A percentile compares a stretch with the other conserved stretches of the same genome.
Evolutionary conservation across 768 basidiomycete genomes (phyloP).

Genomic region (Candolleomyces aberdarensis): DNA sequence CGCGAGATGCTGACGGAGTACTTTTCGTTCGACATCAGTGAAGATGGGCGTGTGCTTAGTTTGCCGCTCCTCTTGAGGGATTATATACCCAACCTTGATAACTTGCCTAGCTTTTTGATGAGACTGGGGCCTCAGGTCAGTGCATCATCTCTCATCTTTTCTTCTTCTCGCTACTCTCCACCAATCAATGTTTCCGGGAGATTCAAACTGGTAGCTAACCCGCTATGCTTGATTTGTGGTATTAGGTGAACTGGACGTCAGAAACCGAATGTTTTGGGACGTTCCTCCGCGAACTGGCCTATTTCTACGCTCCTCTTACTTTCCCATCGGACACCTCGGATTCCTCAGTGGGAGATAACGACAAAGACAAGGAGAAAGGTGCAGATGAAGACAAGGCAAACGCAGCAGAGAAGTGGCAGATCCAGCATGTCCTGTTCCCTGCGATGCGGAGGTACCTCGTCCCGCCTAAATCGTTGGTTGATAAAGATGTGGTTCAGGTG

Average conservation of each 20-base stretch:
- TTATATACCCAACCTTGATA: conserved; percentile 88
- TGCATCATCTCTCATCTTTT: background rate
- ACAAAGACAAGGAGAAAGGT: background rate
- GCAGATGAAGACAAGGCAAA: conserved; percentile 36
- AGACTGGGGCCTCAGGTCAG: conserved; percentile 86
- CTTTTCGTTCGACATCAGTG: conserved; percentile 74
- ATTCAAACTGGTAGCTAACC: background rate
- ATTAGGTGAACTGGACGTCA: conserved; percentile 82
- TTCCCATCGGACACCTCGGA: conserved; percentile 25
- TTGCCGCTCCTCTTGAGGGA: conserved; percentile 82
- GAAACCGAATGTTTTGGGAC: conserved; percentile 85
- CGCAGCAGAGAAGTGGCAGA: conserved; percentile 75
- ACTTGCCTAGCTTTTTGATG: conserved; percentile 87
- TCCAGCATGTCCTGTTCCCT: conserved; percentile 89
- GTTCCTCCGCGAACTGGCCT: conserved; percentile 86
- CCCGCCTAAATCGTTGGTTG: conserved; percentile 64
- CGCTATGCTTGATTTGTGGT: background rate
- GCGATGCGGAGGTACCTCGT: conserved; percentile 74
- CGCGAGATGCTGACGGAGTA: conserved; percentile 91
- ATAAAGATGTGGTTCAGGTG: conserved; percentile 78
- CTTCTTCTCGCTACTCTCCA: too few species aligned
- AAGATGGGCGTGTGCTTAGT: conserved; percentile 64
- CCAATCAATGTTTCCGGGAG: background rate
- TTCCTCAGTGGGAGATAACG: conserved; percentile 2
- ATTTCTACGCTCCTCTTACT: conserved; percentile 76